phyloP scores from a whole-genome alignment of 371 early-diverging fungal genomes.

The Massospora cicadina region DNA sequence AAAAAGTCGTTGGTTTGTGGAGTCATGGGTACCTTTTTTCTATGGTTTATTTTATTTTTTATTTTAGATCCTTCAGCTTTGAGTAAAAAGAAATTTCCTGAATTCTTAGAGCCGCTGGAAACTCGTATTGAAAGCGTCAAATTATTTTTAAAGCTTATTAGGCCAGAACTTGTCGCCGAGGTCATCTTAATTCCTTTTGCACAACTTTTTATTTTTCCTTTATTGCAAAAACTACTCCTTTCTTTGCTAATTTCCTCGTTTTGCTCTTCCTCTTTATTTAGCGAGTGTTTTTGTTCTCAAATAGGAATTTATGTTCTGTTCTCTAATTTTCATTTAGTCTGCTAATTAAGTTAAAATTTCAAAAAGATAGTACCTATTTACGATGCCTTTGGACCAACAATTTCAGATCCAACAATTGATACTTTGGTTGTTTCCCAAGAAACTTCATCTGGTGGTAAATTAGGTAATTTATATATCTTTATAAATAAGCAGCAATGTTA shows the following conservation, averaged over 20 bases:
- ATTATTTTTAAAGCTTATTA: conserved; percentile 35
- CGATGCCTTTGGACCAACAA: conserved; percentile 84
- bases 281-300: no score
- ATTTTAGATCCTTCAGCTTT: conserved; percentile 40
- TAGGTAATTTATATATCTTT: conserved; percentile 2
- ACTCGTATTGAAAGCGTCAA: conserved; percentile 34
- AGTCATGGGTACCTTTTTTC: conserved; percentile 36
- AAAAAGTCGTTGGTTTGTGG: conserved; percentile 45
- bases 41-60: conserved; percentile 5
- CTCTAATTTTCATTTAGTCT: neutral
- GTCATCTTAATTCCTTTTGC: neutral
- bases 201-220: neutral
- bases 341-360: neutral
- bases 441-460: conserved; percentile 54
- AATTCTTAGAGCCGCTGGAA: conserved; percentile 50
- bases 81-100: conserved; percentile 40
- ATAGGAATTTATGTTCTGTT: neutral
- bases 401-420: conserved; percentile 45
- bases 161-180: conserved; percentile 19
- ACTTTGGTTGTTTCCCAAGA: conserved; percentile 81
- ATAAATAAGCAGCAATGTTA: neutral
- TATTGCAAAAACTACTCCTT: neutral
- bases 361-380: conserved; percentile 49
- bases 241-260: neutral
- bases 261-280: no score